Evolutionary conservation across 768 basidiomycete species (phyloP).

Genomic region (Xanthoconium stramineum): DNA sequence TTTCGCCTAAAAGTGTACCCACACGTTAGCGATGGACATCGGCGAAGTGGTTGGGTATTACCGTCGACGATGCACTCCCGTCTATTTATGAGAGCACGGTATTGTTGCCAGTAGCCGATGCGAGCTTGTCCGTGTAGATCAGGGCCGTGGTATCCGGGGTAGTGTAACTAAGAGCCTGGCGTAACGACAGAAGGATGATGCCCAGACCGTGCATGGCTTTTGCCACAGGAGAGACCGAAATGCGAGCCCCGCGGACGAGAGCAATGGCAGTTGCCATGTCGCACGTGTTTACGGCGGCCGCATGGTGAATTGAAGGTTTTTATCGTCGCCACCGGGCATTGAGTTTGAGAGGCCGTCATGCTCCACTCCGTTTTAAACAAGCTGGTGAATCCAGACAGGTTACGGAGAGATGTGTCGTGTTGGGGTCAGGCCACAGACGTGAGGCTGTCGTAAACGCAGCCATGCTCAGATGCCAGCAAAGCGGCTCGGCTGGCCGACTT

Average conservation of each 20-base stretch:
- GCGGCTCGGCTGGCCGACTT: not conserved
- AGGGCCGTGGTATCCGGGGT: slow-evolving; percentile 14
- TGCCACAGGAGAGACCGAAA: not conserved
- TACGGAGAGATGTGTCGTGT: not conserved
- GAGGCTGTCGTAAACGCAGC: slow-evolving; percentile 12
- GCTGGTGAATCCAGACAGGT: slow-evolving; percentile 12
- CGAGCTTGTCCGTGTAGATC: slow-evolving; percentile 9
- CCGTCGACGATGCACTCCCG: too few species aligned
- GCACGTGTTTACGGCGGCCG: slow-evolving; percentile 15
- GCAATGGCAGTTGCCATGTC: slow-evolving; percentile 1
- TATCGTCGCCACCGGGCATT: slow-evolving; percentile 3
- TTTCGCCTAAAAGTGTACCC: not conserved
- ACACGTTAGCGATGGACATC: not conserved
- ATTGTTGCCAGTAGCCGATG: not conserved
- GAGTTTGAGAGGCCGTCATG: not conserved
- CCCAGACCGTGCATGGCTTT: too few species aligned
- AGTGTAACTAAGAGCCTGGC: not conserved
- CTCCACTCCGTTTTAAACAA: too few species aligned
- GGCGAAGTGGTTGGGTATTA: too few species aligned
- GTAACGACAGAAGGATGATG: not conserved
- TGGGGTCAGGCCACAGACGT: not conserved
- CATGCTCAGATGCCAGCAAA: not conserved
- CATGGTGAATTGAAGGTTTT: slow-evolving; percentile 7
- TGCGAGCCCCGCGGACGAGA: slow-evolving; percentile 15
- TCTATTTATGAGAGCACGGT: not conserved